Conservation (phyloP, 306 rosid species). For the Malus sieversii region DNA sequence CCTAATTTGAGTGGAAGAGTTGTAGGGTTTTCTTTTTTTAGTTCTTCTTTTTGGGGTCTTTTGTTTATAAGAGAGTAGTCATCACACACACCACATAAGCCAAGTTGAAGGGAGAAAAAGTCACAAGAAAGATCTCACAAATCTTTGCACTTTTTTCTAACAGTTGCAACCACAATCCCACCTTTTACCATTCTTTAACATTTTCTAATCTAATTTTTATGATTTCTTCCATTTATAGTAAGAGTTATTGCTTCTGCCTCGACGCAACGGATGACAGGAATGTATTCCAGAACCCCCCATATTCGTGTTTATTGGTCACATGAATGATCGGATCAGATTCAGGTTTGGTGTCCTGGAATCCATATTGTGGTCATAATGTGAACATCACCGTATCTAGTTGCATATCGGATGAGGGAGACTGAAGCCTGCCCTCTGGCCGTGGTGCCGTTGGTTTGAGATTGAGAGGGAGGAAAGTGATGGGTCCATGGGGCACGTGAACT, state of each 20-base stretch:
- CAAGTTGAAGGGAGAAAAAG: conserved; percentile 62
- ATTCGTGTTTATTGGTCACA: conserved; percentile 30
- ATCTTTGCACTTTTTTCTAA: conserved; percentile 74
- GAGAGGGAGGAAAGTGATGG: conserved; percentile 48
- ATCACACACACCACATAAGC: conserved; percentile 43
- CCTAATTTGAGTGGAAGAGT: conserved; percentile 53
- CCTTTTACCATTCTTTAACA: conserved; percentile 18
- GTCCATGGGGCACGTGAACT: conserved; percentile 79
- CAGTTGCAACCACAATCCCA: conserved; percentile 61
- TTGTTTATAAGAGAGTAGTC: conserved; percentile 42
- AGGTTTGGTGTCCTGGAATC: conserved; percentile 22
- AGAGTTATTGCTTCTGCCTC: conserved; percentile 13
- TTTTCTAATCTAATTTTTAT: conserved; percentile 28
- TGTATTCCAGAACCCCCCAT: conserved; percentile 17
- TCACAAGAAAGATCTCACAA: conserved; percentile 63
- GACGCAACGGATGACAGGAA: conserved; percentile 21
- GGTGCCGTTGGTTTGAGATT: conserved; percentile 31
- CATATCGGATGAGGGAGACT: conserved; percentile 56
- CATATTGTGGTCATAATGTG: conserved; percentile 39
- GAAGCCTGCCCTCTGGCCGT: conserved; percentile 19
- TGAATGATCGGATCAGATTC: conserved; percentile 30
- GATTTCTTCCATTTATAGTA: conserved; percentile 45
- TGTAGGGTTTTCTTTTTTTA: conserved; percentile 46
- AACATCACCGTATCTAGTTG: conserved; percentile 44
- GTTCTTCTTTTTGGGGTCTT: conserved; percentile 39